Base-by-base conservation (phyloP, 257 asterid genomes). In the Plantago major region DNA sequence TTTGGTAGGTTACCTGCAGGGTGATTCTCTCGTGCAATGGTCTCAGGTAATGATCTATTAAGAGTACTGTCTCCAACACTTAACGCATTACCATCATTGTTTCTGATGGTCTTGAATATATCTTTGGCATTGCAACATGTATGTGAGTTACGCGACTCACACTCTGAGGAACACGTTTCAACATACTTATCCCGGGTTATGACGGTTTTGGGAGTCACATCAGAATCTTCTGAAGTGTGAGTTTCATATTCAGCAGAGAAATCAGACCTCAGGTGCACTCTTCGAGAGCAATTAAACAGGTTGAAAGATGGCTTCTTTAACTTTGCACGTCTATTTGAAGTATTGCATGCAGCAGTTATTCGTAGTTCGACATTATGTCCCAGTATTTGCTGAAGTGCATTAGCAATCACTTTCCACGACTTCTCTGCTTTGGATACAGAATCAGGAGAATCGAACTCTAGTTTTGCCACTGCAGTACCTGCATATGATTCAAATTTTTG, bases 371-470 rank as follows among this genome's bases (percentile, higher is more conserved):
- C 85, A 51, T 83, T 89, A 68, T 79, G 76, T 44, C 89, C 90
- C 19, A 93, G 77, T 28, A 76, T 67, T n/a, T 59, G 74, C 68
- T 93, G 97, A 60, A 93, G 90, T 12, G 90, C 85, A 54, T 82
- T 77, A 2, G 99, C 94, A 19, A 89, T 89, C 62, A 63, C 70
- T 76, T 93, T 89, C 99, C 97, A 89, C 1, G 85, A 81, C 52
- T 82, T 85, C 73, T 89, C 97, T 3, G 97, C 97, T 77, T 79
- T 87, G 0, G 82, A 72, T 17, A 81, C 85, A 42, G 85, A 67
- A 55, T 87, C 78, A 3, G 84, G 84, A 71, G 58, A 81, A 72
- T 66, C 80, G 49, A 93, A 93, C 73, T 82, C 95, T 71, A 93
- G 50, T 55, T 73, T 95, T 52, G 89, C 96, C 64, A 89, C 82